phyloP scores from a whole-genome alignment of 306 rosid genomes.

The Fragaria vesca region DNA sequence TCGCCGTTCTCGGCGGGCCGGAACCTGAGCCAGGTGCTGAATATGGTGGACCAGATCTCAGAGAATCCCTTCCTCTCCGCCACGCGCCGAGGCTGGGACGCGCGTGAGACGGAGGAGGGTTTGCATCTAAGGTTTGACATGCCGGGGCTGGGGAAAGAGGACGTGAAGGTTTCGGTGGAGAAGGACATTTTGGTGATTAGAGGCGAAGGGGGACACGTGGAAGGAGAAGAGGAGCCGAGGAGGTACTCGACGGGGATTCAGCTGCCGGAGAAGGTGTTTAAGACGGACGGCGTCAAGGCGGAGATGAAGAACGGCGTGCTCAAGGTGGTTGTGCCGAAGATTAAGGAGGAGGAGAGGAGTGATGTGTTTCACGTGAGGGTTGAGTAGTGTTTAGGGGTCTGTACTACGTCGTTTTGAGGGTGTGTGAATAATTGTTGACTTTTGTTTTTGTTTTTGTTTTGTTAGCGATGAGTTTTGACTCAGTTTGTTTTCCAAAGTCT shows the following conservation, averaged over 20 bases:
- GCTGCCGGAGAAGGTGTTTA: conserved; percentile 27
- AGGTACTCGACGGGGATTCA: conserved; percentile 25
- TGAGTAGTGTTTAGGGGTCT: not conserved
- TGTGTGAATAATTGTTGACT: not conserved
- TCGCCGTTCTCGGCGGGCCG: not conserved
- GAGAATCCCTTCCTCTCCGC: conserved; percentile 17
- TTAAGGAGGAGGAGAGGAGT: conserved; percentile 27
- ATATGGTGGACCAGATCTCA: conserved; percentile 11
- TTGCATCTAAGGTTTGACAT: conserved; percentile 30
- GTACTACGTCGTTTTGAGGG: not conserved
- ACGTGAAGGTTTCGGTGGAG: conserved; percentile 27
- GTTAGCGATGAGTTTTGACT: not conserved
- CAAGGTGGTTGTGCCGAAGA: conserved; percentile 25
- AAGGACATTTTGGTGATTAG: conserved; percentile 19
- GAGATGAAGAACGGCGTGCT: conserved; percentile 38
- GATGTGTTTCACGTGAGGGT: conserved; percentile 22
- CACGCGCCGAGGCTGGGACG: conserved; percentile 16
- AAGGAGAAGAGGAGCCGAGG: not conserved
- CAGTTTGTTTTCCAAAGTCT: no score
- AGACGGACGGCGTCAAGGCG: conserved; percentile 20
- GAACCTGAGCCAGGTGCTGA: not conserved
- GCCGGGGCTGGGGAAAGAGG: conserved; percentile 34
- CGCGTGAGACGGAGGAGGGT: conserved; percentile 26
- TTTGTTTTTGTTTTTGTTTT: no score
- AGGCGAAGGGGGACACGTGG: conserved; percentile 20